phyloP scores from a whole-genome alignment of 2,329 filamentous ascomycete genomes.

The Davidsoniella eucalypti region DNA sequence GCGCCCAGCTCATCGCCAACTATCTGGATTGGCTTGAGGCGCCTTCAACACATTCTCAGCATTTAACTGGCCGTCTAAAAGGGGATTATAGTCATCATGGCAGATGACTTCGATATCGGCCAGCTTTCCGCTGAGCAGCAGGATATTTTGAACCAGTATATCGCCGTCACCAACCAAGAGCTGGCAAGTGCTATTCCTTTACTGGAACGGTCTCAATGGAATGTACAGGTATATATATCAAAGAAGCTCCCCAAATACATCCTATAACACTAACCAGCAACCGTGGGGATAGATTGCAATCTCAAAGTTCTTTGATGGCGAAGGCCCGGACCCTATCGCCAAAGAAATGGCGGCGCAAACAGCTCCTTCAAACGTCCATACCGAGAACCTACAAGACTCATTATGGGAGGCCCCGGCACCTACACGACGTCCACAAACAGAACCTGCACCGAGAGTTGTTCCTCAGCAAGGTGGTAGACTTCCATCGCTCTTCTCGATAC shows the following conservation, averaged over 20 bases:
- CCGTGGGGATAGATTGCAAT: conserved; percentile 58
- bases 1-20: no score
- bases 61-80: no score
- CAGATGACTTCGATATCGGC: conserved; percentile 1
- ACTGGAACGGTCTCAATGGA: conserved; percentile 83
- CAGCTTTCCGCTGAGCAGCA: conserved; percentile 52
- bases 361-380: conserved; percentile 46
- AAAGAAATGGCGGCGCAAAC: conserved; percentile 52
- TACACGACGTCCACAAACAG: conserved; percentile 22
- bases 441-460: conserved; percentile 72
- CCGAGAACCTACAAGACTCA: conserved; percentile 58
- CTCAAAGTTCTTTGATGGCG: conserved; percentile 93
- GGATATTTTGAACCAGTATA: conserved; percentile 73
- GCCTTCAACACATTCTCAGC: no score
- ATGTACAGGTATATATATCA: conserved; percentile 51
- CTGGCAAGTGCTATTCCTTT: conserved; percentile 59
- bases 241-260: no score
- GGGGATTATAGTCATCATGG: neutral
- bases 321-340: conserved; percentile 64
- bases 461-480: conserved; percentile 63
- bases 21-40: no score
- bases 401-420: conserved; percentile 23
- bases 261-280: neutral
- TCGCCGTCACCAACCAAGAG: conserved; percentile 73
- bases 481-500: conserved; percentile 50